These are phyloP conservation scores for Penicillium nucicola DNA, from an alignment of 495 filamentous ascomycete species.

Conservation along the genomic window DNA sequence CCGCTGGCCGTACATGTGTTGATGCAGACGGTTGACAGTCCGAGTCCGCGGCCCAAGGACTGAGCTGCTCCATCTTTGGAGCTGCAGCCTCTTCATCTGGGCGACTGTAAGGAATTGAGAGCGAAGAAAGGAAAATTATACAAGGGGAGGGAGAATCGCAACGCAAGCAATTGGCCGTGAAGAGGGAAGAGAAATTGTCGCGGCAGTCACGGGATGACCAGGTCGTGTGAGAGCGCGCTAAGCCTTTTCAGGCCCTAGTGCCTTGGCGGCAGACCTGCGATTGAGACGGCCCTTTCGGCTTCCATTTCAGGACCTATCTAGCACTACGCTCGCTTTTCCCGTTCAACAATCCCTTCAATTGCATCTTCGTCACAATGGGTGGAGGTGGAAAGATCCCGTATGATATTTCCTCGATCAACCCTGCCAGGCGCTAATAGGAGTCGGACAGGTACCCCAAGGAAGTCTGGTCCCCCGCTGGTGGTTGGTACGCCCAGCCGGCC, in stretches of 20 bases:
- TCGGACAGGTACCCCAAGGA: slow-evolving; percentile 87
- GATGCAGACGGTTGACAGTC: slow-evolving; percentile 47
- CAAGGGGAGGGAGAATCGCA: slow-evolving; percentile 17
- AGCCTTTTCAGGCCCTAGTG: slow-evolving; percentile 18
- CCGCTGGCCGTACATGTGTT: slow-evolving; percentile 37
- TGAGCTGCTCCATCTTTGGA: slow-evolving; percentile 69
- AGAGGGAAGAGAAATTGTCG: slow-evolving; percentile 44
- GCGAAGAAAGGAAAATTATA: slow-evolving; percentile 9
- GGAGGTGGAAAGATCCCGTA: slow-evolving; percentile 87
- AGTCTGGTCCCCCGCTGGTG: slow-evolving; percentile 97
- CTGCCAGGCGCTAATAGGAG: slow-evolving; percentile 19
- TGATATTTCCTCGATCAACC: slow-evolving; percentile 22
- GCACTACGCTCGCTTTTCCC: slow-evolving; percentile 21
- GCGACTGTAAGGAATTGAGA: slow-evolving; percentile 15
- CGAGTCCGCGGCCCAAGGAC: slow-evolving; percentile 56
- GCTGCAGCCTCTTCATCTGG: slow-evolving; percentile 68
- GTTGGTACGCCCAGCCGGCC: slow-evolving; percentile 89
- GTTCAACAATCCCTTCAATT: slow-evolving; percentile 22
- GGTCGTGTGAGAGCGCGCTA: slow-evolving; percentile 40
- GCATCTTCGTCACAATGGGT: slow-evolving; percentile 42
- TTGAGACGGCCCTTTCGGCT: slow-evolving; percentile 34
- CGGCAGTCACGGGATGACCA: slow-evolving; percentile 41
- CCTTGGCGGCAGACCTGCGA: slow-evolving; percentile 34
- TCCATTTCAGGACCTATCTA: slow-evolving; percentile 24
- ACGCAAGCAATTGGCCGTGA: slow-evolving; percentile 15